phyloP scores from a whole-genome alignment of 306 rosid genomes.

The Sesbania bispinosa region DNA sequence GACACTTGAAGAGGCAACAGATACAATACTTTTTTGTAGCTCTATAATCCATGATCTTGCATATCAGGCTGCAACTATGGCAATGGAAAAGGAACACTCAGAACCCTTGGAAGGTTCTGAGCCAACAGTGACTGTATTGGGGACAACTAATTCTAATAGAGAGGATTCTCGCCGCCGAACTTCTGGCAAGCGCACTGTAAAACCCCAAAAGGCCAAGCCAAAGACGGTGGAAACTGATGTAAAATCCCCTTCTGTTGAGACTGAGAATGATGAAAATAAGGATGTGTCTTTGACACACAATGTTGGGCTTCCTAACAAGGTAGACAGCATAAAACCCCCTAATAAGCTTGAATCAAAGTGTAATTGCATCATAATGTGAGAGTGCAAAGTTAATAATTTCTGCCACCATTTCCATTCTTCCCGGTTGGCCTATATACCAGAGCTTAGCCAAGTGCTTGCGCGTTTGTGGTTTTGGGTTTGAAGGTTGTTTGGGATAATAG shows the following conservation, averaged over 20 bases:
- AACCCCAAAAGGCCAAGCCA: slow-evolving; percentile 57
- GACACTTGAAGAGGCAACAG: slow-evolving; percentile 90
- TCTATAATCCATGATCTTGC: slow-evolving; percentile 85
- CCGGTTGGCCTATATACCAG: no score
- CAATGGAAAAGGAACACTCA: slow-evolving; percentile 61
- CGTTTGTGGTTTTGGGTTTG: slow-evolving; percentile 30
- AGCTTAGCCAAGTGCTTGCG: no score
- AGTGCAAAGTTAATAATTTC: slow-evolving; percentile 19
- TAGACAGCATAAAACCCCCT: slow-evolving; percentile 72
- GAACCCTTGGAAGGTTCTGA: slow-evolving; percentile 54
- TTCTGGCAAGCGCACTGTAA: slow-evolving; percentile 40
- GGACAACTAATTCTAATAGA: slow-evolving; percentile 45
- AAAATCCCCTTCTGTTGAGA: slow-evolving; percentile 33
- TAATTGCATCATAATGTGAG: slow-evolving; percentile 89
- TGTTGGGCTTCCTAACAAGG: slow-evolving; percentile 61
- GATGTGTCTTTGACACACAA: slow-evolving; percentile 43
- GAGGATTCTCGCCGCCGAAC: slow-evolving; percentile 46
- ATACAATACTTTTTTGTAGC: slow-evolving; percentile 88
- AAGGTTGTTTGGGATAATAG: slow-evolving; percentile 44
- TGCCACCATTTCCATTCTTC: no score
- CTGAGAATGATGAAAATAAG: slow-evolving; percentile 61
- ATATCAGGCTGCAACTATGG: slow-evolving; percentile 70
- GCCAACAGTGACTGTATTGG: slow-evolving; percentile 67
- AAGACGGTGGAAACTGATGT: slow-evolving; percentile 45
- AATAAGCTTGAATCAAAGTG: slow-evolving; percentile 80